A percentile compares a stretch with the other conserved stretches of the same genome.
phyloP scores from a whole-genome alignment of 495 filamentous ascomycete genomes.

The Parathielavia hyrcaniae region DNA sequence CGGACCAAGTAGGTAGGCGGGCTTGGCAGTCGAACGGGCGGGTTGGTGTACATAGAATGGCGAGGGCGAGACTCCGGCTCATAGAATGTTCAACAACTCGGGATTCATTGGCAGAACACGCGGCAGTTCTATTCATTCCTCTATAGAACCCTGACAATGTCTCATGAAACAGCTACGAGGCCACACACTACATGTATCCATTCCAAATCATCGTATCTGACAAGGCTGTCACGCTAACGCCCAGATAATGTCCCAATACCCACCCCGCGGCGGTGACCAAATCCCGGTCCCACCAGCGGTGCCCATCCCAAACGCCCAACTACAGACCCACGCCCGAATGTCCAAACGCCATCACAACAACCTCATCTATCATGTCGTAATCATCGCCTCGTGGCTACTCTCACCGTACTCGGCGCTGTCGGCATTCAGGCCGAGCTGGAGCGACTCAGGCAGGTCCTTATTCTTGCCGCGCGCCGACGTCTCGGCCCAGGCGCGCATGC shows the following conservation, averaged over 20 bases:
- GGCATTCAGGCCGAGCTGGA: conserved; percentile 62
- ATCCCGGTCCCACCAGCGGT: background rate
- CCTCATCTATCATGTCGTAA: conserved; percentile 40
- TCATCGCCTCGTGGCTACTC: conserved; percentile 55
- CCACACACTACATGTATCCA: background rate
- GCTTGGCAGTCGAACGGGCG: conserved; percentile 5
- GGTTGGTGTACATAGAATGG: conserved; percentile 7
- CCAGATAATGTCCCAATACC: conserved; percentile 2
- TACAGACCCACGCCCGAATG: background rate
- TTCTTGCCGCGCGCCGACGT: conserved; percentile 64
- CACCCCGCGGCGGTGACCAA: conserved; percentile 6
- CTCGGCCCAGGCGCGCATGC: conserved; percentile 82
- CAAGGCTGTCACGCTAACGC: background rate
- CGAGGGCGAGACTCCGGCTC: background rate
- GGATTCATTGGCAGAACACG: too few species aligned
- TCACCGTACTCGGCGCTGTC: conserved; percentile 34
- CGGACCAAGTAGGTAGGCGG: conserved; percentile 67
- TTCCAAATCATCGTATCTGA: background rate
- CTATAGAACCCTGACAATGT: background rate
- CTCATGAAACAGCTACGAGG: background rate
- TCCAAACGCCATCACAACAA: conserved; percentile 1
- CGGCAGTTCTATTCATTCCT: background rate
- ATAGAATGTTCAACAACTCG: background rate
- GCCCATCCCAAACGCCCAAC: conserved; percentile 12
- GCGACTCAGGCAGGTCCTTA: conserved; percentile 62